Percentiles rank a stretch among this genome's conserved stretches.
Conservation (phyloP, 2,329 filamentous ascomycete species). For the Simplicillium sp. region DNA sequence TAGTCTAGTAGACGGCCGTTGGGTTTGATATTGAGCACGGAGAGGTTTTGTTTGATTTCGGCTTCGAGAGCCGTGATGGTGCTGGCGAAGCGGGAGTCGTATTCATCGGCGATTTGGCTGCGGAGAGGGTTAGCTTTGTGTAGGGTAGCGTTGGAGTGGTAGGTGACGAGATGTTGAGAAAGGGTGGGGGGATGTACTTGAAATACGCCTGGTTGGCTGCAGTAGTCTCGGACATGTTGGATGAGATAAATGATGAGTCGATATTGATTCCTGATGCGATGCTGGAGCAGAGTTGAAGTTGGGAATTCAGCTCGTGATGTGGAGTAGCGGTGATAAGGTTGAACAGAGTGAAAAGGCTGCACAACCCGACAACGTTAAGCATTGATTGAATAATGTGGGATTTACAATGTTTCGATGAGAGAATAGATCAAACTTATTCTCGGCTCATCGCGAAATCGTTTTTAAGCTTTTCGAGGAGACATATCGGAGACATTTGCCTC, state of each 20-base stretch:
- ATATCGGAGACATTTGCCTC: constrained; percentile 1
- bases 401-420: too few species aligned
- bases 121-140: too few species aligned
- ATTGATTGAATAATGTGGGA: too few species aligned
- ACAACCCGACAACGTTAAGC: too few species aligned
- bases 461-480: neutral
- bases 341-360: too few species aligned
- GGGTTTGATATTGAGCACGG: constrained; percentile 49
- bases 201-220: constrained; percentile 30
- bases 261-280: neutral
- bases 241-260: neutral
- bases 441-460: too few species aligned
- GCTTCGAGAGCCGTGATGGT: constrained; percentile 42
- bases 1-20: constrained; percentile 58
- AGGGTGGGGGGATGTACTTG: constrained; percentile 23
- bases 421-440: too few species aligned
- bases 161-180: neutral
- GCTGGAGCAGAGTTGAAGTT: neutral
- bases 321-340: neutral
- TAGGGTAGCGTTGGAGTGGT: neutral
- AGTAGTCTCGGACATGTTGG: constrained; percentile 21
- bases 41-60: constrained; percentile 40
- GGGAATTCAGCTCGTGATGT: neutral
- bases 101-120: constrained; percentile 20
- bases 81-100: constrained; percentile 44